Conservation (phyloP, 2,329 filamentous ascomycete genomes). For the Penicillium freii region DNA sequence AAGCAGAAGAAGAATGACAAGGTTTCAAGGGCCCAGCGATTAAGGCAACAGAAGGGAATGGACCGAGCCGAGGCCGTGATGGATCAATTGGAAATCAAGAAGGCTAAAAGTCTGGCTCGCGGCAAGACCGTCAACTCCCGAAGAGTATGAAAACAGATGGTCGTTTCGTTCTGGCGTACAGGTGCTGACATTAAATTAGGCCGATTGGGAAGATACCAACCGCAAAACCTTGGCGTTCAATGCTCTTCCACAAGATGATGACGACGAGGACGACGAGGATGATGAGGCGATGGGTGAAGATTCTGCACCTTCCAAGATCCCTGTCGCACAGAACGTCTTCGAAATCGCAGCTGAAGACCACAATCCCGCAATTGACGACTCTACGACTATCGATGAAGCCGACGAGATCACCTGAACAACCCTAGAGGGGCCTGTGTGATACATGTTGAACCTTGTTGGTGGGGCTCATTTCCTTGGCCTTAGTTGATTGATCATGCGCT, state of each 20-base stretch:
- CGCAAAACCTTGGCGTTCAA: constrained; percentile 30
- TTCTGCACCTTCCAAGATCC: constrained; percentile 20
- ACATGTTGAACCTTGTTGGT: constrained; percentile 14
- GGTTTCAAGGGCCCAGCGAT: constrained; percentile 53
- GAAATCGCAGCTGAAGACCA: constrained; percentile 13
- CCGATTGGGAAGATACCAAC: constrained; percentile 45
- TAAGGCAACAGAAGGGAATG: constrained; percentile 54
- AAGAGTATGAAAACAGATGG: constrained; percentile 33
- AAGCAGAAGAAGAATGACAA: constrained; percentile 50
- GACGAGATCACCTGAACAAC: constrained; percentile 46
- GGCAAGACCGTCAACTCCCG: constrained; percentile 51
- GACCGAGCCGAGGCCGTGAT: constrained; percentile 56
- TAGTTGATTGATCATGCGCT: constrained; percentile 66
- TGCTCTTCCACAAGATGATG: constrained; percentile 48
- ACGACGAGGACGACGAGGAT: constrained; percentile 46
- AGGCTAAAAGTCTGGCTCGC: constrained; percentile 51
- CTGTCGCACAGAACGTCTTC: constrained; percentile 17
- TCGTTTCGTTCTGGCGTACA: background rate
- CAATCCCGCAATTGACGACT: constrained; percentile 25
- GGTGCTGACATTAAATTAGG: constrained; percentile 29
- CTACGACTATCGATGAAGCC: constrained; percentile 36
- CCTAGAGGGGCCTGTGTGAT: constrained; percentile 1
- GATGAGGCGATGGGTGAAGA: constrained; percentile 35
- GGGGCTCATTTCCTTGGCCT: constrained; percentile 44
- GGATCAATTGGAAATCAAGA: constrained; percentile 57